Conservation (phyloP, 305 asterid genomes). For the Ruellia speciosa region DNA sequence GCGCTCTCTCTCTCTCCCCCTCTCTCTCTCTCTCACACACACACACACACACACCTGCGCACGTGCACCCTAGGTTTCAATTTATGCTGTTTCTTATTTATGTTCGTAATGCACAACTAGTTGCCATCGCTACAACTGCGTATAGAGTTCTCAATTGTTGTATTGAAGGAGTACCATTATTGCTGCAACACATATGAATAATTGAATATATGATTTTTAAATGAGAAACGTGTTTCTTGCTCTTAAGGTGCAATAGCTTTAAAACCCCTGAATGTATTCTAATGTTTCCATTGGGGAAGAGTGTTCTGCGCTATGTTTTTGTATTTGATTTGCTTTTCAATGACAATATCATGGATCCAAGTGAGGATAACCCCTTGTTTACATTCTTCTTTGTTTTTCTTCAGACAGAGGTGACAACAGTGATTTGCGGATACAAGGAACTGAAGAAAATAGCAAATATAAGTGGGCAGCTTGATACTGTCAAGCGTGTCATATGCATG, state of each 20-base stretch:
- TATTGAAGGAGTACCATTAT: not conserved
- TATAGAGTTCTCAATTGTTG: not conserved
- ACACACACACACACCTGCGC: not conserved
- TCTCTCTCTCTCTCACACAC: slow-evolving; percentile 7
- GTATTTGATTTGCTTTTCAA: not conserved
- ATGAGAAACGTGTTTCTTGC: not conserved
- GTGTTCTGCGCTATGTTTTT: not conserved
- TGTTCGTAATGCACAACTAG: too few species aligned
- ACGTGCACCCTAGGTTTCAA: too few species aligned
- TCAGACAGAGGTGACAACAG: slow-evolving; percentile 97
- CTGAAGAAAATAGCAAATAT: slow-evolving; percentile 73
- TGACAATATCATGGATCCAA: slow-evolving; percentile 4
- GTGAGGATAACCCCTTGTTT: slow-evolving; percentile 2
- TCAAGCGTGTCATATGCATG: slow-evolving; percentile 77
- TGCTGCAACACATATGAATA: not conserved
- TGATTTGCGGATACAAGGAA: slow-evolving; percentile 84
- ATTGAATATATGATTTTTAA: not conserved
- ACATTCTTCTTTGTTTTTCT: slow-evolving; percentile 32
- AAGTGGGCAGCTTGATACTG: slow-evolving; percentile 87
- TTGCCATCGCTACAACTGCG: slow-evolving; percentile 2
- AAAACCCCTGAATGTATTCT: not conserved
- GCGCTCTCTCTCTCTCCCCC: slow-evolving; percentile 23
- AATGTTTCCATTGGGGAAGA: not conserved
- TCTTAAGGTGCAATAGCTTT: not conserved
- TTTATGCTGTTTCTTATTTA: too few species aligned